phyloP scores from a whole-genome alignment of 371 early-diverging fungal genomes.

The Mortierella sp. region DNA sequence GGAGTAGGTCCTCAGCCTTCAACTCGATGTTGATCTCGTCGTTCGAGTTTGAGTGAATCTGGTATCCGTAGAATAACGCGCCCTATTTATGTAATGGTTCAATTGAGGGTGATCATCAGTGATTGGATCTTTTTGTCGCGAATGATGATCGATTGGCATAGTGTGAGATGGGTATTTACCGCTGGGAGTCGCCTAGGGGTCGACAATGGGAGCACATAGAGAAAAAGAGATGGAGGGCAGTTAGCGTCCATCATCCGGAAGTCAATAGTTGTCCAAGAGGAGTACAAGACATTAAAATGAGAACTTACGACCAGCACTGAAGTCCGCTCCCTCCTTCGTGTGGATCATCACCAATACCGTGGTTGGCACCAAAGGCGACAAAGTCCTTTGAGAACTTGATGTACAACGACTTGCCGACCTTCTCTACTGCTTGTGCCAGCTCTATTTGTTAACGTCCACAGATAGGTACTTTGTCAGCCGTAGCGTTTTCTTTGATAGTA shows the following conservation, averaged over 20 bases:
- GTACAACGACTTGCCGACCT: conserved; percentile 47
- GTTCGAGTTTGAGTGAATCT: conserved; percentile 37
- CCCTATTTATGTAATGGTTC: conserved; percentile 5
- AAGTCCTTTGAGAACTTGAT: conserved; percentile 49
- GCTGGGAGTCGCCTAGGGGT: conserved; percentile 28
- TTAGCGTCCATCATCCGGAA: not conserved
- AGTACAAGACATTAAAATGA: not conserved
- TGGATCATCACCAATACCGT: conserved; percentile 32
- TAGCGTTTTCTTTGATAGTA: too few species aligned
- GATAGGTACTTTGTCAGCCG: too few species aligned
- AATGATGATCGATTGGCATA: not conserved
- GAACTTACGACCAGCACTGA: conserved; percentile 56
- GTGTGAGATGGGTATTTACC: not conserved
- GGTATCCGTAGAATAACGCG: conserved; percentile 40
- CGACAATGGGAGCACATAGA: not conserved
- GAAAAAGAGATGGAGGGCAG: not conserved
- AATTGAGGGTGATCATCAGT: not conserved
- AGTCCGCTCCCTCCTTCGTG: conserved; percentile 27
- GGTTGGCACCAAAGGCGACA: conserved; percentile 48
- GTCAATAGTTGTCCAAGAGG: not conserved
- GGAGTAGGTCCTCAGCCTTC: conserved; percentile 42
- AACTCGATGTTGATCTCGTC: conserved; percentile 53
- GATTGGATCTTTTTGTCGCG: not conserved
- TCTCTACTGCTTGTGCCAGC: conserved; percentile 52
- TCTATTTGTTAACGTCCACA: conserved; percentile 12